Evolutionary conservation across 2,329 filamentous ascomycete species (phyloP), one percentile per base, ranked within the genome.

Genomic region (Hymenoscyphus linearis): DNA sequence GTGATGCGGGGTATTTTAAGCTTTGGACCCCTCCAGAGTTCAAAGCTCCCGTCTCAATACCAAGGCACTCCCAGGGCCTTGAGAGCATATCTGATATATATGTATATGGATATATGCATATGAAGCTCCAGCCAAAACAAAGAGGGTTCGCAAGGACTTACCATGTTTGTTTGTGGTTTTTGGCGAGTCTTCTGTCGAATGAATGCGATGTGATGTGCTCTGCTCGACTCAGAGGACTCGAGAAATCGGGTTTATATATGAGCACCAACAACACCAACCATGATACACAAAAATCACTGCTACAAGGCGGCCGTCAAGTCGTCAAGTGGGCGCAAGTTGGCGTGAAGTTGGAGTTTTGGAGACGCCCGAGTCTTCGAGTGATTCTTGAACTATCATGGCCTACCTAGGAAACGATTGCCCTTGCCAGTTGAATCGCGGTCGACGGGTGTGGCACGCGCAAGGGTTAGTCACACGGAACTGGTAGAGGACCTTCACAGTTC

Each of bases 391-490:
- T 7, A 27, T n/a, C 35, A 35, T 31, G 52, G 13, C 6, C 55
- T 35, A 7, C 55, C 37, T 50, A 57, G 50, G 14, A 37, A 47
- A 26, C 36, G 40, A 44, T 7, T 31, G 14, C n/a, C n/a, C n/a
- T n/a, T n/a, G n/a, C 18, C 22, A 44, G 25, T 26, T 14, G 36
- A 27, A 37, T 47, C 22, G 36, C 26, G 16, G 55, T 37, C 36
- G 44, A 27, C 5, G 22, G 40, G 6, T 59, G 63, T 67, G 65
- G 66, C 67, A 69, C 67, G 65, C 67, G 68, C 64, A 62, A 61
- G 34, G 58, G 36, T 66, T 64, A 67, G 68, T 70, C 68, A 70
- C 68, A 70, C 64, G 67, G 65, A n/a, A n/a, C n/a, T n/a, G n/a
- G n/a, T n/a, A n/a, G n/a, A 52, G 64, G 36, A 35, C 1, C 26